Conservation (phyloP, 345 rosid genomes). For the Hevea brasiliensis region DNA sequence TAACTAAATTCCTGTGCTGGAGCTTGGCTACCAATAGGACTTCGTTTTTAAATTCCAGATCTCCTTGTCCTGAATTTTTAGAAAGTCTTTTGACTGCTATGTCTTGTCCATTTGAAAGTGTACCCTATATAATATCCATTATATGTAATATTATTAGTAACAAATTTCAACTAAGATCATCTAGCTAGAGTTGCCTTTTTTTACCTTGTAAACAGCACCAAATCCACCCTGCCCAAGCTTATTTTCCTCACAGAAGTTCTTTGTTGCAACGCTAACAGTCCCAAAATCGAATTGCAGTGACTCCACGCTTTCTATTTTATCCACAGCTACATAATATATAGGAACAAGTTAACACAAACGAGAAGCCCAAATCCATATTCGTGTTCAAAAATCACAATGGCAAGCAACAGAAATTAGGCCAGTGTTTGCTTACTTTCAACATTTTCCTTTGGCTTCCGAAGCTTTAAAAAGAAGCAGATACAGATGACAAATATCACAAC, state of each 20-base stretch:
- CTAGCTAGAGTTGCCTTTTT: no score
- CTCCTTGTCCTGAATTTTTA: conserved; percentile 35
- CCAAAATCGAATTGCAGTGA: conserved; percentile 28
- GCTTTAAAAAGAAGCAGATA: background rate
- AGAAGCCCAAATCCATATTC: no score
- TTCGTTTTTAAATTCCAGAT: conserved; percentile 40
- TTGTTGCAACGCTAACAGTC: conserved; percentile 36
- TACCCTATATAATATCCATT: background rate
- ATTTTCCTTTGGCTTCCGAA: background rate
- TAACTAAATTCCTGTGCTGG: conserved; percentile 41
- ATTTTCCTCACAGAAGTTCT: conserved; percentile 36
- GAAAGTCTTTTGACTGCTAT: conserved; percentile 44
- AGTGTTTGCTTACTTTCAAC: background rate
- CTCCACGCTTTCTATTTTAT: conserved; percentile 13
- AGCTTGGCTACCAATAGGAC: conserved; percentile 38
- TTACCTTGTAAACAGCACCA: conserved; percentile 49
- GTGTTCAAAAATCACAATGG: no score
- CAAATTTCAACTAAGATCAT: no score
- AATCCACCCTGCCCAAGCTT: conserved; percentile 56
- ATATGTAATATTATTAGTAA: background rate
- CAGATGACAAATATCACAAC: background rate
- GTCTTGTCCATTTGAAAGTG: conserved; percentile 19
- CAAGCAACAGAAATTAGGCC: no score
- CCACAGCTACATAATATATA: background rate
- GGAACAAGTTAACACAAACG: no score